These are phyloP conservation scores for Taiozyma sp. DNA, from an alignment of 1,139 yeast species.

Conservation along the genomic window DNA sequence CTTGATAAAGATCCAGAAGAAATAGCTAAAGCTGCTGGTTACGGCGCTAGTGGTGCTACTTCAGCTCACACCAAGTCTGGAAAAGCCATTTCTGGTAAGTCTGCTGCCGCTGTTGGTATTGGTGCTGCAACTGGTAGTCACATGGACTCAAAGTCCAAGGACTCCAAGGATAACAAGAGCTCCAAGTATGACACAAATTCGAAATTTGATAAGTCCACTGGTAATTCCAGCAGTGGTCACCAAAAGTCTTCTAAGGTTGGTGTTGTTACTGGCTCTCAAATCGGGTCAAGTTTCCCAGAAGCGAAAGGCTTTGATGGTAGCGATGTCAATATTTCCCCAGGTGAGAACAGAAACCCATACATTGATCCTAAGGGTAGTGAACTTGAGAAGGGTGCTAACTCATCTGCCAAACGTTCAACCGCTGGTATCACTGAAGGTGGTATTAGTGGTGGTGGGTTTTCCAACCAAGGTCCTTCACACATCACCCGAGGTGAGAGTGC, in stretches of 20 bases:
- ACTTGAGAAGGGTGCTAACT: not conserved
- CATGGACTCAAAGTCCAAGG: slow-evolving; percentile 9
- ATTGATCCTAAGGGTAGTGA: not conserved
- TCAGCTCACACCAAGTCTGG: slow-evolving; percentile 3
- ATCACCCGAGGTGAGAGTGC: not conserved
- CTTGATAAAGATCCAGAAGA: slow-evolving; percentile 10
- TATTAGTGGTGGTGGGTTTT: not conserved
- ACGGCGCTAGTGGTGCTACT: slow-evolving; percentile 14
- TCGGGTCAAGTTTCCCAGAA: not conserved
- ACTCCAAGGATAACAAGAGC: not conserved
- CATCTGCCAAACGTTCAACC: not conserved
- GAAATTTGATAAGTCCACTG: not conserved
- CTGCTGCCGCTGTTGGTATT: not conserved
- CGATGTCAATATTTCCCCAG: not conserved
- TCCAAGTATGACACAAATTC: not conserved
- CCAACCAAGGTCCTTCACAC: not conserved
- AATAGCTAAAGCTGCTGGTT: slow-evolving; percentile 14
- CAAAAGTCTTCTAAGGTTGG: not conserved
- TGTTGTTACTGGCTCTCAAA: not conserved
- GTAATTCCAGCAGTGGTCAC: not conserved
- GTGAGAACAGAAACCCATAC: not conserved
- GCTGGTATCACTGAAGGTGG: not conserved
- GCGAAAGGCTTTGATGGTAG: not conserved
- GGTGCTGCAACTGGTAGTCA: slow-evolving; percentile 5
- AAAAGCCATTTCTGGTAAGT: not conserved